phyloP scores from a whole-genome alignment of 768 basidiomycete species.

The Hortiboletus flavorubellus region DNA sequence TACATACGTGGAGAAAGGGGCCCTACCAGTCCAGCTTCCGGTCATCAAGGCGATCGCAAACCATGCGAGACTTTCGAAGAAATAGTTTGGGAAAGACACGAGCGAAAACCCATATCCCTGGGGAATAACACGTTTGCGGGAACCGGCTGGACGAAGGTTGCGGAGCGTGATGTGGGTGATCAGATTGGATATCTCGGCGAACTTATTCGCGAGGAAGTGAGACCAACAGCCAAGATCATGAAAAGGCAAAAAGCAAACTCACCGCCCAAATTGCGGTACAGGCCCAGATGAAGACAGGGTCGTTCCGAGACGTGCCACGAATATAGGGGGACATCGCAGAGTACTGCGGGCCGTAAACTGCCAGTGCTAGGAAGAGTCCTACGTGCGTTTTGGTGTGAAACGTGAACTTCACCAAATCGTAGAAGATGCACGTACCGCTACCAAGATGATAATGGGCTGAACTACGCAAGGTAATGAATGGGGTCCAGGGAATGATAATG shows the following conservation, averaged over 20 bases:
- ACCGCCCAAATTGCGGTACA: constrained; percentile 75
- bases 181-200: constrained; percentile 82
- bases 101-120: constrained; percentile 87
- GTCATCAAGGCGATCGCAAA: constrained; percentile 70
- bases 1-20: background rate
- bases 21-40: constrained; percentile 67
- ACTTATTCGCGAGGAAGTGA: constrained; percentile 43
- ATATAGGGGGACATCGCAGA: constrained; percentile 62
- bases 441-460: constrained; percentile 88
- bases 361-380: constrained; percentile 75
- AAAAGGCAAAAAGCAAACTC: constrained; percentile 30
- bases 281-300: constrained; percentile 63
- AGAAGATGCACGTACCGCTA: constrained; percentile 41
- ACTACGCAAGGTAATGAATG: constrained; percentile 40
- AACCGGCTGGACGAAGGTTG: constrained; percentile 76
- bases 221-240: background rate
- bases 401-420: background rate
- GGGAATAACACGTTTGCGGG: constrained; percentile 80
- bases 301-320: constrained; percentile 57
- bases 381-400: background rate
- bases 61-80: constrained; percentile 86
- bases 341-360: constrained; percentile 81
- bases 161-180: constrained; percentile 80
- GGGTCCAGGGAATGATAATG: background rate
- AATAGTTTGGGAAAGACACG: constrained; percentile 93